Percentiles rank a stretch among this genome's conserved stretches.
Conservation (phyloP, 2,329 filamentous ascomycete genomes). For the Colletotrichum endophyticum region DNA sequence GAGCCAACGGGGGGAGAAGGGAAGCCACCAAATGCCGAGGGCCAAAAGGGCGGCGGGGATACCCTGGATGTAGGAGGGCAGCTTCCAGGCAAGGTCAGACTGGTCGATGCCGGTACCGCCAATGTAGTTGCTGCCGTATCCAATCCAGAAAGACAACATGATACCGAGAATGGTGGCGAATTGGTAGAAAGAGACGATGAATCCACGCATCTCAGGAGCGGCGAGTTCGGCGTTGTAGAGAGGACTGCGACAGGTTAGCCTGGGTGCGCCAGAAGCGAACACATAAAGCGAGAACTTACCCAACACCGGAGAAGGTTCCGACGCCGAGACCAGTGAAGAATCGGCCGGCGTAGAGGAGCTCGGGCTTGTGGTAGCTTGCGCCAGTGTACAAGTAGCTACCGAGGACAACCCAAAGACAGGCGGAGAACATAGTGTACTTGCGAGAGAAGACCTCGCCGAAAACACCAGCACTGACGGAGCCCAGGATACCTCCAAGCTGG, state of each 20-base stretch:
- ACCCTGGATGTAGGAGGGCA: slow-evolving; percentile 51
- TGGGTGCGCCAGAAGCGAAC: neutral
- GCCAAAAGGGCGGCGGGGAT: slow-evolving; percentile 40
- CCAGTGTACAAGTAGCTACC: slow-evolving; percentile 51
- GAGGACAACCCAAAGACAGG: slow-evolving; percentile 50
- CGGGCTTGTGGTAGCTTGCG: slow-evolving; percentile 40
- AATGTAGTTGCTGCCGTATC: slow-evolving; percentile 51
- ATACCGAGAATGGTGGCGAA: slow-evolving; percentile 65
- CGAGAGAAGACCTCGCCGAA: slow-evolving; percentile 53
- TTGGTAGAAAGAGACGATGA: slow-evolving; percentile 69
- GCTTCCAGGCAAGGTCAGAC: slow-evolving; percentile 45
- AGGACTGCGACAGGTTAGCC: slow-evolving; percentile 28
- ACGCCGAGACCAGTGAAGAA: slow-evolving; percentile 56
- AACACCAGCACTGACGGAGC: slow-evolving; percentile 51
- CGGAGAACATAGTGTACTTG: slow-evolving; percentile 57
- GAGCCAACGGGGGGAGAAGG: slow-evolving; percentile 43
- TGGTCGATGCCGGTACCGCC: slow-evolving; percentile 48
- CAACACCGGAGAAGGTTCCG: slow-evolving; percentile 49
- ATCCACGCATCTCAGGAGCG: slow-evolving; percentile 69
- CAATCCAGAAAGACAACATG: slow-evolving; percentile 54
- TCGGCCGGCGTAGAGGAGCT: slow-evolving; percentile 50
- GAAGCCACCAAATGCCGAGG: slow-evolving; percentile 41
- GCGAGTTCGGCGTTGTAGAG: slow-evolving; percentile 58
- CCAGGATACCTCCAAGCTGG: slow-evolving; percentile 54
- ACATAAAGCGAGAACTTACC: slow-evolving; percentile 13